Percentiles rank a stretch among this genome's conserved stretches.
These are phyloP conservation scores for Trichocladium uniseriatum DNA, from an alignment of 495 filamentous ascomycete genomes.

Conservation along the genomic window DNA sequence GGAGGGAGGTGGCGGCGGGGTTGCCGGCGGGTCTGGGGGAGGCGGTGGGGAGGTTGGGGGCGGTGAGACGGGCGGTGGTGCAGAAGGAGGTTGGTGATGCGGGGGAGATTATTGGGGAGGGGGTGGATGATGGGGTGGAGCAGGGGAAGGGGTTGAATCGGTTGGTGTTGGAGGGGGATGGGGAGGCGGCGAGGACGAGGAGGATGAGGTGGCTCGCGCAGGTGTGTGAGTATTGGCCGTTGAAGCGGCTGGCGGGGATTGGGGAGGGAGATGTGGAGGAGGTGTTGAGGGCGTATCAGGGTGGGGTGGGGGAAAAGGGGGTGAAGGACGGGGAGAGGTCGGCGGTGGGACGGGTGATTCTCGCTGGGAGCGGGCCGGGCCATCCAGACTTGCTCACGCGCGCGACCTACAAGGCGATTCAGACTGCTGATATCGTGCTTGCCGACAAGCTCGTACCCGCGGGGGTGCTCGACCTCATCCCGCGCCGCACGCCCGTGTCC, in stretches of 20 bases:
- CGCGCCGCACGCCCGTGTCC: slow-evolving; percentile 76
- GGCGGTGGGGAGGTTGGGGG: slow-evolving; percentile 70
- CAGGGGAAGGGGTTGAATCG: slow-evolving; percentile 83
- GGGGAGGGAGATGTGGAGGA: slow-evolving; percentile 67
- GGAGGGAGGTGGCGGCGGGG: slow-evolving; percentile 72
- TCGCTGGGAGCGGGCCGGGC: slow-evolving; percentile 89
- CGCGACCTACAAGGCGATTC: slow-evolving; percentile 81
- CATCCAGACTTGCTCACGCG: slow-evolving; percentile 84
- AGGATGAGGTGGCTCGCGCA: slow-evolving; percentile 89
- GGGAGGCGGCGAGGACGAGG: slow-evolving; percentile 64
- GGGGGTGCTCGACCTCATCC: slow-evolving; percentile 78
- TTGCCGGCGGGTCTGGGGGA: slow-evolving; percentile 75
- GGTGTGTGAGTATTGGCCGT: slow-evolving; percentile 98
- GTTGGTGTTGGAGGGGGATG: slow-evolving; percentile 62
- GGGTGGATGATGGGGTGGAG: slow-evolving; percentile 75
- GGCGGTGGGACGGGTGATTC: slow-evolving; percentile 57
- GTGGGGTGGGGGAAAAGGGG: neutral
- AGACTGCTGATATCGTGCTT: slow-evolving; percentile 73
- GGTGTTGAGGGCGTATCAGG: slow-evolving; percentile 58
- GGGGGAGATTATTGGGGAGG: slow-evolving; percentile 29
- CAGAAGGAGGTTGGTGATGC: slow-evolving; percentile 29
- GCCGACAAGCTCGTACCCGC: slow-evolving; percentile 94
- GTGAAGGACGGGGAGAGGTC: neutral
- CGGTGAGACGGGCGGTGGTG: slow-evolving; percentile 57
- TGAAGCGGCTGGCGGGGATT: slow-evolving; percentile 68